phyloP scores from a whole-genome alignment of 169 alveolate species.

The Plasmodium fragile region DNA sequence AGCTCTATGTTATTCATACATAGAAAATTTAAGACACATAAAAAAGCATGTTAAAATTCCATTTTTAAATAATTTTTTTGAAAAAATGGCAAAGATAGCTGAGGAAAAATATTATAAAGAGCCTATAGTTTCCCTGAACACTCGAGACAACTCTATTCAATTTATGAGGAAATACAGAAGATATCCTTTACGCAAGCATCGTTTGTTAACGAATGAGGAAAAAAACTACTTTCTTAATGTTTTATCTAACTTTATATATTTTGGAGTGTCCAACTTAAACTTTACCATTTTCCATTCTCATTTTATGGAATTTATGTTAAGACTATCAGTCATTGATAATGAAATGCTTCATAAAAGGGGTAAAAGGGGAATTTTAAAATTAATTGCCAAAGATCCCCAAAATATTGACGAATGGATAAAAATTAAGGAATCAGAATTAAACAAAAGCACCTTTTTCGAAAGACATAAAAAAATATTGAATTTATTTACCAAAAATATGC shows the following conservation, averaged over 20 bases:
- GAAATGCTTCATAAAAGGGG: slow-evolving; percentile 76
- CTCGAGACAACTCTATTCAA: slow-evolving; percentile 73
- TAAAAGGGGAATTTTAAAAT: slow-evolving; percentile 77
- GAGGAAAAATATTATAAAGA: slow-evolving; percentile 75
- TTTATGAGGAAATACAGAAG: slow-evolving; percentile 75
- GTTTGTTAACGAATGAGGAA: slow-evolving; percentile 75
- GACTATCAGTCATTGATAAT: slow-evolving; percentile 77
- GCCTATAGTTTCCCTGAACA: slow-evolving; percentile 78
- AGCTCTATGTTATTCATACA: slow-evolving; percentile 76
- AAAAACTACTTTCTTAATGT: slow-evolving; percentile 82
- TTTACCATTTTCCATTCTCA: slow-evolving; percentile 84
- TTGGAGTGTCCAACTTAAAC: slow-evolving; percentile 85
- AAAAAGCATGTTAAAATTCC: slow-evolving; percentile 76
- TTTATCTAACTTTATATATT: slow-evolving; percentile 81
- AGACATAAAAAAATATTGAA: slow-evolving; percentile 71
- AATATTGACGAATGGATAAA: slow-evolving; percentile 65
- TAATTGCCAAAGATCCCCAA: slow-evolving; percentile 68
- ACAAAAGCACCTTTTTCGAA: slow-evolving; percentile 55
- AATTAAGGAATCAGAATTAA: slow-evolving; percentile 60
- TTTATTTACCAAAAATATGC: slow-evolving; percentile 47
- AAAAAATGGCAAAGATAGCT: slow-evolving; percentile 77
- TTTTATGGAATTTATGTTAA: slow-evolving; percentile 80
- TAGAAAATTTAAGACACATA: slow-evolving; percentile 77
- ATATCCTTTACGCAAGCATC: slow-evolving; percentile 16
- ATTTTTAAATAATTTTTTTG: slow-evolving; percentile 74